A percentile compares a stretch with the other conserved stretches of the same genome.
Evolutionary conservation across 1,284 basidiomycete genomes (phyloP).

Genomic region (Naganishia liquefaciens): DNA sequence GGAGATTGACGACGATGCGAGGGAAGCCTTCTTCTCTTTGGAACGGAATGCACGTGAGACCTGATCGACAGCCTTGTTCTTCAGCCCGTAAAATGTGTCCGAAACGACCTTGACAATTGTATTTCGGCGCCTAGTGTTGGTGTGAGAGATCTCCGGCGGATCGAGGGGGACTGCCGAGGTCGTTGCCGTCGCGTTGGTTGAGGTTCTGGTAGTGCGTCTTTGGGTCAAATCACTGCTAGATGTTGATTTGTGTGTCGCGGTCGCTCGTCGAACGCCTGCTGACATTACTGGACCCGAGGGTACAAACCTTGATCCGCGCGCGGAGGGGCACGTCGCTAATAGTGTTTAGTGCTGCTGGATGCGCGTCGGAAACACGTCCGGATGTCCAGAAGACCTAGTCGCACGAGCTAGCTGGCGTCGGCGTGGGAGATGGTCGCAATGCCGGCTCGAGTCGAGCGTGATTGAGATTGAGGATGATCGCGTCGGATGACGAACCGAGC

Average conservation of each 20-base stretch:
- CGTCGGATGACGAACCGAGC: background rate
- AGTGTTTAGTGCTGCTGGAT: background rate
- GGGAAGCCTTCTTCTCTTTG: constrained; percentile 8
- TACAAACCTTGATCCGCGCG: constrained; percentile 15
- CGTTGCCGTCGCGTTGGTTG: background rate
- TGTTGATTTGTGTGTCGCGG: constrained; percentile 20
- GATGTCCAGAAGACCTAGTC: constrained; percentile 1
- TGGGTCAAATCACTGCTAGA: constrained; percentile 25
- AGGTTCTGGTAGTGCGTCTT: constrained; percentile 27
- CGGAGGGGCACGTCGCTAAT: background rate
- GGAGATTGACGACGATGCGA: background rate
- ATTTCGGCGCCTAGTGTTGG: background rate
- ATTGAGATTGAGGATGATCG: constrained; percentile 5
- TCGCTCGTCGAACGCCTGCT: constrained; percentile 28
- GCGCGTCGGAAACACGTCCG: background rate
- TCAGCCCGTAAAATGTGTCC: constrained; percentile 14
- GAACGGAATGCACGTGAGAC: constrained; percentile 11
- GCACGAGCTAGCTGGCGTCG: background rate
- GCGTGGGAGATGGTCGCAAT: too few species aligned
- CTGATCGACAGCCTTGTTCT: constrained; percentile 15
- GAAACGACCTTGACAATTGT: constrained; percentile 10
- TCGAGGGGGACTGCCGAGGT: background rate
- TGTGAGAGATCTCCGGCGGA: background rate
- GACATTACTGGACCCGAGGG: constrained; percentile 26
- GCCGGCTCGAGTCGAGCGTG: too few species aligned